Base-by-base conservation (phyloP, 106 monocot species). In the Gastrodia elata region DNA sequence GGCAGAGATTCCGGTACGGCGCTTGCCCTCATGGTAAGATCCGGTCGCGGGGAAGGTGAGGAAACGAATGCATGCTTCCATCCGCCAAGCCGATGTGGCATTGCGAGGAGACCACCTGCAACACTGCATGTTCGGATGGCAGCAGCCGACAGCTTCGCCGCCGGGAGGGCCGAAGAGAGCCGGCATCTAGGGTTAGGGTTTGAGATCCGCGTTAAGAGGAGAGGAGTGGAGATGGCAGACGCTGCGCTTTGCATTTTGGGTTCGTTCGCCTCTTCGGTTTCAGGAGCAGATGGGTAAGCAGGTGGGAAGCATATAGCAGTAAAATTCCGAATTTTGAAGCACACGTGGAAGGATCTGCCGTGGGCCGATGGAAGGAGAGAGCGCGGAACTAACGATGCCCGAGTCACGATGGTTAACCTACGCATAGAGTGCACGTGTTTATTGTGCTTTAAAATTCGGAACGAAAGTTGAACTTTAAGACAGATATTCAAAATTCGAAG, bases 161-260 rank as follows among this genome's bases (percentile, higher is more conserved):
- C 11, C 4, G 78, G 48, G 0, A 67, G 16, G 61, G 73, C 30
- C 15, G 64, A 14, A 64, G 72, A 46, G 37, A 71, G 33, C 27
- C 44, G 38, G 37, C 65, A 73, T 48, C 36, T 78, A 78, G 64
- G 71, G 32, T 44, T 72, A 49, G 71, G 32, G 78, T 44, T 73
- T 44, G 43, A 35, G 61, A 42, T 20, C 59, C 64, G 48, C 36
- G 38, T 36, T 10, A 64, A 52, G 27, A 68, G 79, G 28, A 79
- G 68, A 49, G 74, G 52, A 1, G 68, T 64, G 39, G 73, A 73
- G 65, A 79, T 57, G 77, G 70, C 39, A 65, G 65, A 64, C n/a
- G 78, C 64, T 78, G 78, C 72, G 65, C 78, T 78, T 73, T 72
- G 78, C 78, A 78, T 78, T 65, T 73, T 78, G 37, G 61, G 61